Base-by-base conservation (phyloP, 805 yeast genomes). In the Candida piceae region DNA sequence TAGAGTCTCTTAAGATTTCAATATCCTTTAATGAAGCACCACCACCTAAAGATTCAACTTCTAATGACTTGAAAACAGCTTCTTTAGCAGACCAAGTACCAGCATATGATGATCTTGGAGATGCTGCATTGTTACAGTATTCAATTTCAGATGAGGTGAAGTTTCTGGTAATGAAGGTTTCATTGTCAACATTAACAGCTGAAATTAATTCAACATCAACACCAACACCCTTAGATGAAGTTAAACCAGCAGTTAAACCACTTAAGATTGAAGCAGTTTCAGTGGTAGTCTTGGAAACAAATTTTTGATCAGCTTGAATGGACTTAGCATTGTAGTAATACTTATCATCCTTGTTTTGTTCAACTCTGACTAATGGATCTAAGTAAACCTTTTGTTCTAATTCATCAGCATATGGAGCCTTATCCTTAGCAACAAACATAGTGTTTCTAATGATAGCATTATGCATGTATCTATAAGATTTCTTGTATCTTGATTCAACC, bases 81-180 rank as follows among this genome's bases (percentile, higher is more conserved):
- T 93, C 99, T 68, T 93, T 93, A 31, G 98, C 98, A 21, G 96
- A 86, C 99, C 99, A 93, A 30, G 95, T 84, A 32, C 99, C 99
- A 19, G 98, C 88, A 64, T 75, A 93, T 4, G 97, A 86, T 11
- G 97, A 86, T 55, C 78, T 84, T 35, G 93, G 85, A 48, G 73
- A 72, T 29, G 97, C 71, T 22, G 96, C 78, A 23, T 68, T 57
- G 42, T 63, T 49, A 63, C 97, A 88, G 72, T 93, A 93, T 24
- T 67, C 69, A 49, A 81, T 80, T 70, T 93, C 99, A 13, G 64
- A 69, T 7, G 59, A 68, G 31, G 97, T 89, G 73, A 89, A 93
- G 72, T 93, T 93, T 59, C 97, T 79, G 63, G 82, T 88, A 41
- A 94, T 60, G 63, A 93, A 93, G 16, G 96, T 90, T 36, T 80